Conservation (phyloP, 148 eudicot species). For the Fagopyrum tataricum region DNA sequence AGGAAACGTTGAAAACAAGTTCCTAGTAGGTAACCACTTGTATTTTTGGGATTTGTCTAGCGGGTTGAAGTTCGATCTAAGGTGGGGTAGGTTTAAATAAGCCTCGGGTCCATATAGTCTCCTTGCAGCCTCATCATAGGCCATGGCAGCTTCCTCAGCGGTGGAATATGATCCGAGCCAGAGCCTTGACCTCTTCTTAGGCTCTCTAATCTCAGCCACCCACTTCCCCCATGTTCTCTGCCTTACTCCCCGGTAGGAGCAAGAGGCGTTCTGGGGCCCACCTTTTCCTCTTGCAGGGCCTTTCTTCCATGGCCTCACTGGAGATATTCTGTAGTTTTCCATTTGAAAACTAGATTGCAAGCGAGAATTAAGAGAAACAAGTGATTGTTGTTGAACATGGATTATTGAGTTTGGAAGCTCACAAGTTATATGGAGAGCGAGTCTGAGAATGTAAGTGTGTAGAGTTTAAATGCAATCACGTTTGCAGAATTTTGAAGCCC, state of each 20-base stretch:
- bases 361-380: background rate
- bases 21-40: constrained; percentile 60
- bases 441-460: background rate
- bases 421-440: background rate
- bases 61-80: constrained; percentile 66
- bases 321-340: constrained; percentile 47
- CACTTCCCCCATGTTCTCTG: constrained; percentile 96
- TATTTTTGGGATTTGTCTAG: constrained; percentile 59
- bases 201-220: constrained; percentile 96
- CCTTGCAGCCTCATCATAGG: constrained; percentile 93
- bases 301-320: constrained; percentile 86
- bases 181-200: constrained; percentile 81
- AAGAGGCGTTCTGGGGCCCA: constrained; percentile 74
- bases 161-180: constrained; percentile 96
- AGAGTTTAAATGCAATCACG: constrained; percentile 40
- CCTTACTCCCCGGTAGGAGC: constrained; percentile 83
- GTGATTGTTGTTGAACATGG: background rate
- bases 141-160: constrained; percentile 94
- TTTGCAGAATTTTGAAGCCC: constrained; percentile 27
- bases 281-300: constrained; percentile 94
- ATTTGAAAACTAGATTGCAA: constrained; percentile 16
- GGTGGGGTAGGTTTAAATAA: constrained; percentile 77
- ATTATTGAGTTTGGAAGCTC: background rate
- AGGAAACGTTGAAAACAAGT: constrained; percentile 36
- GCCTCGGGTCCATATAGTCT: constrained; percentile 81